Evolutionary conservation across 441 rosid genomes (phyloP).

Genomic region (Adansonia madagascariensis): DNA sequence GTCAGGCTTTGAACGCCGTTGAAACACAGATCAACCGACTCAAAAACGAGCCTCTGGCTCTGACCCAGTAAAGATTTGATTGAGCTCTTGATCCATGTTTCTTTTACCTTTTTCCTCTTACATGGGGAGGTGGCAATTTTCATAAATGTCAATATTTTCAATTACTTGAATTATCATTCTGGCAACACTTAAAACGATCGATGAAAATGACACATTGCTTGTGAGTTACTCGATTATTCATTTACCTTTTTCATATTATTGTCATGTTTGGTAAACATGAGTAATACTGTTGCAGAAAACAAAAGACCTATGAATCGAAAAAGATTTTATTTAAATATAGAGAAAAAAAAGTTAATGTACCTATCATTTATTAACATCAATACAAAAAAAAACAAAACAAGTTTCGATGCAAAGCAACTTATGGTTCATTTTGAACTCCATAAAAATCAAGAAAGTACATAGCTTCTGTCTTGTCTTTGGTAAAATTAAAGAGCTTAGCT

Average conservation of each 20-base stretch:
- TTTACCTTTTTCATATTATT: not conserved
- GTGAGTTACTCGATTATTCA: not conserved
- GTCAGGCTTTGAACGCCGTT: not conserved
- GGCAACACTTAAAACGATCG: not conserved
- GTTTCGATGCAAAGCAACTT: not conserved
- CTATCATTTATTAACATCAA: not conserved
- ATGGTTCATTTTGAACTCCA: not conserved
- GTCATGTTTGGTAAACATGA: not conserved
- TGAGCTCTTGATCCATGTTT: not conserved
- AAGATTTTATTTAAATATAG: not conserved
- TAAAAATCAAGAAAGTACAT: not conserved
- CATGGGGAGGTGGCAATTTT: not conserved
- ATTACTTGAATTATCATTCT: slow-evolving; percentile 7
- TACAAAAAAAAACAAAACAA: not conserved
- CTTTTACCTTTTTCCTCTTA: not conserved
- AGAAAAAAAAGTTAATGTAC: not conserved
- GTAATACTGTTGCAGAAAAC: not conserved
- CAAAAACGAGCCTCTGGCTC: not conserved
- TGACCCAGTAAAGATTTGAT: too few species aligned
- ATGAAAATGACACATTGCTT: not conserved
- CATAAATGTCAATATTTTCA: not conserved
- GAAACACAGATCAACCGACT: not conserved
- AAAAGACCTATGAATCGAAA: not conserved
- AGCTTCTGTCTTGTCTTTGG: too few species aligned
- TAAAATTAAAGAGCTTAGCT: not conserved